Percentiles rank a stretch among this genome's conserved stretches.
phyloP scores from a whole-genome alignment of 140 eudicot genomes.

The Stevia rebaudiana region DNA sequence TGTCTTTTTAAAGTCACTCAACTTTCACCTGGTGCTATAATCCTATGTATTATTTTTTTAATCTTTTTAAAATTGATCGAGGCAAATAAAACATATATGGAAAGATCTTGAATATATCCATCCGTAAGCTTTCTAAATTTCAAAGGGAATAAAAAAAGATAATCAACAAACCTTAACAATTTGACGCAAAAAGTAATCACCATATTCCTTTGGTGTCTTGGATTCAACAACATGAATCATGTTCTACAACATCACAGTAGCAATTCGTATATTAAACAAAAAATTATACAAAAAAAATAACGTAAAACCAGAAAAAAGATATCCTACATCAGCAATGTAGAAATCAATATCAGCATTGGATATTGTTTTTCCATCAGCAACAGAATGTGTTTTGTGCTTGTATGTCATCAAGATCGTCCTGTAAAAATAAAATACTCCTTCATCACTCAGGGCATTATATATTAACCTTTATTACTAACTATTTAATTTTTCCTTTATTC shows the following conservation, averaged over 20 bases:
- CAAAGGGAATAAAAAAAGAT: too few species aligned
- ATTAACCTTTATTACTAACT: too few species aligned
- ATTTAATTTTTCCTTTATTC: too few species aligned
- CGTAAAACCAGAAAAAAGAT: background rate
- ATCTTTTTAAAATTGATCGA: too few species aligned
- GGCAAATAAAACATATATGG: too few species aligned
- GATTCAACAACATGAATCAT: constrained; percentile 21
- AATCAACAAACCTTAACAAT: constrained; percentile 43
- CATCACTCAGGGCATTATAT: too few species aligned
- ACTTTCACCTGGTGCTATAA: too few species aligned
- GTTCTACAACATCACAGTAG: constrained; percentile 40
- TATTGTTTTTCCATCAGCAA: constrained; percentile 62
- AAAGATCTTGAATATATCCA: too few species aligned
- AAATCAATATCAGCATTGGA: constrained; percentile 81
- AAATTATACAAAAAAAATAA: background rate
- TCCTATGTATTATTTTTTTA: too few species aligned
- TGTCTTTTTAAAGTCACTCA: too few species aligned
- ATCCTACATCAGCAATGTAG: constrained; percentile 69
- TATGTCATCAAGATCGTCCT: constrained; percentile 90
- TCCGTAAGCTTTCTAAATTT: too few species aligned
- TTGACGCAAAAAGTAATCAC: constrained; percentile 73
- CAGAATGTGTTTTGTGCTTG: constrained; percentile 89
- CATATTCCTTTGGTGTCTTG: constrained; percentile 44
- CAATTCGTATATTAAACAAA: background rate
- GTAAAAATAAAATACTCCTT: constrained; percentile 15